Evolutionary conservation across 192 early-diverging fungal genomes (phyloP).

Genomic region (Funneliformis geosporum): DNA sequence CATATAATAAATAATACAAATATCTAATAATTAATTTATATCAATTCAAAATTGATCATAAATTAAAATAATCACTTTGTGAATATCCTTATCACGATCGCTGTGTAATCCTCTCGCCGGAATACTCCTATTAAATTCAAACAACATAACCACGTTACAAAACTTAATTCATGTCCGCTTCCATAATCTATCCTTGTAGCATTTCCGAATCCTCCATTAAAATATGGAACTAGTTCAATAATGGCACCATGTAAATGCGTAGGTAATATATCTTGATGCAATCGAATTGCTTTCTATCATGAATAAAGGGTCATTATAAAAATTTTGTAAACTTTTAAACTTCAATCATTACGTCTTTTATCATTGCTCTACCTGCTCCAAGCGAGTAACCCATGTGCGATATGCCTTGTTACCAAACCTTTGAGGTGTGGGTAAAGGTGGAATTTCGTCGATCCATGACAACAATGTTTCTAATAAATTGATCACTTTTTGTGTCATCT

Average conservation of each 20-base stretch:
- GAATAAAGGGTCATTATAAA: background rate
- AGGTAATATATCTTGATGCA: constrained; percentile 45
- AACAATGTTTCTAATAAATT: constrained; percentile 66
- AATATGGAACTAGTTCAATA: constrained; percentile 74
- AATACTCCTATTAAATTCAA: constrained; percentile 71
- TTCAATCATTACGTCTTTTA: background rate
- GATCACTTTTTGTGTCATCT: constrained; percentile 55
- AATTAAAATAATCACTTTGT: constrained; percentile 39
- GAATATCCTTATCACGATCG: constrained; percentile 76
- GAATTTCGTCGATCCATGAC: constrained; percentile 73
- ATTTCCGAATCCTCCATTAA: constrained; percentile 81
- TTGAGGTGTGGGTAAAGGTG: constrained; percentile 69
- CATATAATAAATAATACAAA: background rate
- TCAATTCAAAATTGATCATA: background rate
- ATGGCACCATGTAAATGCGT: constrained; percentile 49
- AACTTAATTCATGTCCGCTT: constrained; percentile 92
- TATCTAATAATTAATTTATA: background rate
- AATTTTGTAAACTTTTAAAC: background rate
- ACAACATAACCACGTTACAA: constrained; percentile 82
- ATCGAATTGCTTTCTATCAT: constrained; percentile 34
- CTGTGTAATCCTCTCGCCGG: constrained; percentile 62
- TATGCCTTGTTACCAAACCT: constrained; percentile 95
- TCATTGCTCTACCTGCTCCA: constrained; percentile 47
- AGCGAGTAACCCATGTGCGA: constrained; percentile 67
- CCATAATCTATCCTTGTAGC: constrained; percentile 94